Base-by-base conservation (phyloP, 352 stramenopile species). In the Globisporangium nagaii region DNA sequence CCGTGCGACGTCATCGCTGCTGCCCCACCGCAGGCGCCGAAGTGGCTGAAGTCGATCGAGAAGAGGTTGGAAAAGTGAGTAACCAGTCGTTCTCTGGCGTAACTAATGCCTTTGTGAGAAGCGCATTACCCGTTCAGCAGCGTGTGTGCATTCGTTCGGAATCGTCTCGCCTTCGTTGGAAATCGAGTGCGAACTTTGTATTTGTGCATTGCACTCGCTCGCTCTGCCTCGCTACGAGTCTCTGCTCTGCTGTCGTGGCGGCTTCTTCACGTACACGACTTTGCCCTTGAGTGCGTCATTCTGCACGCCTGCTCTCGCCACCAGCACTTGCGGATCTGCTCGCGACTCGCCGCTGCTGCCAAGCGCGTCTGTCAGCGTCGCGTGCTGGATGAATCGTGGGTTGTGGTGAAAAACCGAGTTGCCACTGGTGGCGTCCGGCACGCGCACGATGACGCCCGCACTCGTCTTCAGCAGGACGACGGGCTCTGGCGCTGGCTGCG, bases 261-360 rank as follows among this genome's bases (percentile, higher is more conserved):
- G 59, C 40, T 70, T 75, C 63, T 84, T 88, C 22, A 89, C 58
- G 54, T 79, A 91, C 35, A 88, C 65, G 39, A 89, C 46, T 35
- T 73, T 90, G 56, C 56, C 56, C 58, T 73, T 75, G 31, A 88
- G 44, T 22, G 53, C 41, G 51, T 61, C n/a, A 34, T 89, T 91
- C 30, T 64, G 55, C 4, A 49, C 45, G 31, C 74, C 73, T 25
- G 55, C 47, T 59, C 56, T 80, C 32, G 66, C 78, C 0, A 79
- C 59, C 25, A 73, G 49, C n/a, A 85, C 54, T 22, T 36, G 43
- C 19, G 17, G 43, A 15, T 50, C 43, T 22, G 27, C 10, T 37
- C 25, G 42, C 20, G 24, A 48, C 31, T 13, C 27, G 37, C 12
- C n/a, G 68, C 44, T 30, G 45, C 20, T 36, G 45, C 41, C 7